Evolutionary conservation across 148 eudicot genomes (phyloP).

Genomic region (Persicaria tinctoria): DNA sequence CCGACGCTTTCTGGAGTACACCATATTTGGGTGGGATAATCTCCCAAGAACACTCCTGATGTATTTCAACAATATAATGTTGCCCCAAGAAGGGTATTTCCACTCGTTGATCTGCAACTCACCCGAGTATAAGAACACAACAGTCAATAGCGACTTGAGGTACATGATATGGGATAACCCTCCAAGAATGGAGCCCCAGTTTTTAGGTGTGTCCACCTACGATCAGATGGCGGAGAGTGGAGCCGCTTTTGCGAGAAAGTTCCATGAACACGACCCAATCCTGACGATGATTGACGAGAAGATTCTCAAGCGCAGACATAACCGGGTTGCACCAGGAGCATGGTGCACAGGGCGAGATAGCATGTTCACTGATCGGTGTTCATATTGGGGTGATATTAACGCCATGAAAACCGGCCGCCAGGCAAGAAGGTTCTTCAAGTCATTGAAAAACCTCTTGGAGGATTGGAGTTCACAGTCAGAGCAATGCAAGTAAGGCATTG

Average conservation of each 20-base stretch:
- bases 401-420: conserved; percentile 60
- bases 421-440: conserved; percentile 41
- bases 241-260: conserved; percentile 83
- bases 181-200: conserved; percentile 88
- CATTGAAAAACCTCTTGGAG: conserved; percentile 43
- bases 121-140: conserved; percentile 75
- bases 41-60: conserved; percentile 85
- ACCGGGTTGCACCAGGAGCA: conserved; percentile 71
- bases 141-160: conserved; percentile 72
- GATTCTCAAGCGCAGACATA: conserved; percentile 54
- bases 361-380: conserved; percentile 61
- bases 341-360: conserved; percentile 66
- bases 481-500: conserved; percentile 49
- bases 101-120: conserved; percentile 80
- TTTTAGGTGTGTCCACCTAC: conserved; percentile 47
- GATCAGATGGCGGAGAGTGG: conserved; percentile 77
- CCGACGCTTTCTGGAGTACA: conserved; percentile 67
- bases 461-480: conserved; percentile 49
- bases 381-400: conserved; percentile 72
- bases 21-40: conserved; percentile 85
- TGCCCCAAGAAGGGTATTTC: conserved; percentile 88
- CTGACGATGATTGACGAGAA: conserved; percentile 64
- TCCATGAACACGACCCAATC: conserved; percentile 52
- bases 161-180: conserved; percentile 95
- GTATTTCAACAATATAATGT: conserved; percentile 64